Evolutionary conservation across 2,329 filamentous ascomycete species (phyloP).

Genomic region (Fusarium luffae): DNA sequence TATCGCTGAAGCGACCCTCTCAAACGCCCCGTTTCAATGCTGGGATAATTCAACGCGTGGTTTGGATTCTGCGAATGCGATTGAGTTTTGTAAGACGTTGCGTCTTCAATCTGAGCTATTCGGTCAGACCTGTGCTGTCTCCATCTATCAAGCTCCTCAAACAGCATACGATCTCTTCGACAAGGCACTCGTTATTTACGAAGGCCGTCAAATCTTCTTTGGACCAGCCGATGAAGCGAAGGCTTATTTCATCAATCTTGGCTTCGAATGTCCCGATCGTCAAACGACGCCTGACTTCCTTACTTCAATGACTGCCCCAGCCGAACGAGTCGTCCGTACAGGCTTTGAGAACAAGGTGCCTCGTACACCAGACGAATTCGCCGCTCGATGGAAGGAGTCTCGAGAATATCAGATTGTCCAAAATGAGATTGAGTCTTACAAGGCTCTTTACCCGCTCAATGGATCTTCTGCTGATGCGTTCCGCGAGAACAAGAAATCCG

Average conservation of each 20-base stretch:
- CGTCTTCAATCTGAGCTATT: conserved; percentile 45
- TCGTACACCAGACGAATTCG: conserved; percentile 54
- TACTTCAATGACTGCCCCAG: conserved; percentile 62
- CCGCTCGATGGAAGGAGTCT: conserved; percentile 49
- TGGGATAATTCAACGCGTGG: conserved; percentile 50
- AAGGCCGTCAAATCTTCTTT: conserved; percentile 75
- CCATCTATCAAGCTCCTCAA: conserved; percentile 72
- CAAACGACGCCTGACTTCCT: conserved; percentile 74
- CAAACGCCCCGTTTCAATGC: conserved; percentile 57
- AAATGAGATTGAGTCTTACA: conserved; percentile 11
- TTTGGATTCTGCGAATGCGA: conserved; percentile 46
- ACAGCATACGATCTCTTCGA: conserved; percentile 72
- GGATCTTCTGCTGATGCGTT: conserved; percentile 42
- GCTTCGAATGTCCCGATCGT: conserved; percentile 70
- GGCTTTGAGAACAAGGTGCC: conserved; percentile 51
- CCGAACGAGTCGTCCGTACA: conserved; percentile 49
- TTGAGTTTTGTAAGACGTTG: conserved; percentile 46
- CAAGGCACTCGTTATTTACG: conserved; percentile 74
- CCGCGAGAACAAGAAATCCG: conserved; percentile 41
- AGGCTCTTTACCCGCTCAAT: conserved; percentile 42
- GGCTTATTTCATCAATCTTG: conserved; percentile 70
- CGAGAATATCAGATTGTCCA: conserved; percentile 17
- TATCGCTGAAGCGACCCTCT: conserved; percentile 76
- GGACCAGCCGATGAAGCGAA: conserved; percentile 67
- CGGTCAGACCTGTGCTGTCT: conserved; percentile 42